A percentile compares a stretch with the other conserved stretches of the same genome.
phyloP scores from a whole-genome alignment of 352 stramenopile genomes.

The Pelagophyceae sp. region DNA sequence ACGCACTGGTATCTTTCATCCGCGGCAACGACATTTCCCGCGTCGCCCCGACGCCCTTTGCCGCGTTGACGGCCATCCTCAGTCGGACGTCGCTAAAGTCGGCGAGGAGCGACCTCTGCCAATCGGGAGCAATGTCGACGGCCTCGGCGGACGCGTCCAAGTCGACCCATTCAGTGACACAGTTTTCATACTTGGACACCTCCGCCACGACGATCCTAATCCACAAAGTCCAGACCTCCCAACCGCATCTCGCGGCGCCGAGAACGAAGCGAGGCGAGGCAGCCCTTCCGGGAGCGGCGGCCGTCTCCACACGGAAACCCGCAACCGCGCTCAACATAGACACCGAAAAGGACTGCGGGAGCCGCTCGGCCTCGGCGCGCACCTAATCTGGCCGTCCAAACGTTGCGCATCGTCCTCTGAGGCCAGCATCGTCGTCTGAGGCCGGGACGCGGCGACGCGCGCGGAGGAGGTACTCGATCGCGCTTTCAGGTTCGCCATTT shows the following conservation, averaged over 20 bases:
- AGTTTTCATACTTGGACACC: too few species aligned
- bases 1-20: slow-evolving; percentile 67
- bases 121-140: neutral
- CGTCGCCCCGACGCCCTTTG: neutral
- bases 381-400: neutral
- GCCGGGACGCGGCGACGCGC: neutral
- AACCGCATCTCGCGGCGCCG: too few species aligned
- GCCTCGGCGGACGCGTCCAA: too few species aligned
- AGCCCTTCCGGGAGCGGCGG: too few species aligned
- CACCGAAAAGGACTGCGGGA: neutral
- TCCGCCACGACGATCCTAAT: neutral
- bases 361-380: neutral
- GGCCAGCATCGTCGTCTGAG: neutral
- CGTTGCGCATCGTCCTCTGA: neutral
- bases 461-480: neutral
- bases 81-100: neutral
- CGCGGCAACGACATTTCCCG: slow-evolving; percentile 40
- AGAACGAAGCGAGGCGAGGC: too few species aligned
- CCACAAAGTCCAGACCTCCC: too few species aligned
- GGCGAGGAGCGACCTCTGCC: neutral
- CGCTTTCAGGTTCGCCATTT: neutral
- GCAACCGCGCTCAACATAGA: neutral
- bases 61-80: neutral
- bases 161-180: too few species aligned
- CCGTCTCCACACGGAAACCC: too few species aligned